These are phyloP conservation scores for Streptanthus diversifolius DNA, from an alignment of 345 rosid species.

Conservation along the genomic window DNA sequence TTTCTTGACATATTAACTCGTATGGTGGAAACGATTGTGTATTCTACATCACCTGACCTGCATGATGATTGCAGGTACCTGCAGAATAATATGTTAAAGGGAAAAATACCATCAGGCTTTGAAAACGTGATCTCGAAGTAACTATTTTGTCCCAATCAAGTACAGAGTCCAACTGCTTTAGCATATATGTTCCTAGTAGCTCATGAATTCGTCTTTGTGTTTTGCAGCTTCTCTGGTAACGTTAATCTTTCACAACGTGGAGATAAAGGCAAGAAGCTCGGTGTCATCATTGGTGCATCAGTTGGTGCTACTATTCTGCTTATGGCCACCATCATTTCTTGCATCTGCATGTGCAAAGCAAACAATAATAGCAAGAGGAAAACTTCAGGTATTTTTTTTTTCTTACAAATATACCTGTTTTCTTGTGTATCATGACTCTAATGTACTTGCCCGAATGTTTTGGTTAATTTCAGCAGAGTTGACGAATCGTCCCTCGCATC, in stretches of 20 bases:
- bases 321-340: conserved; percentile 54
- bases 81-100: conserved; percentile 81
- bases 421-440: not conserved
- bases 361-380: conserved; percentile 39
- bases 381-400: conserved; percentile 22
- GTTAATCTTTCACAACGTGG: conserved; percentile 46
- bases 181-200: not conserved
- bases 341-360: conserved; percentile 50
- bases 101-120: conserved; percentile 64
- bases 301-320: conserved; percentile 77
- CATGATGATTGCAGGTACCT: conserved; percentile 59
- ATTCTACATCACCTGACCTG: conserved; percentile 15
- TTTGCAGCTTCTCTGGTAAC: conserved; percentile 71
- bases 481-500: conserved; percentile 39
- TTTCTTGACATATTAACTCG: not conserved
- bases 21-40: not conserved
- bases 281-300: conserved; percentile 56
- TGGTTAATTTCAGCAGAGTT: conserved; percentile 27
- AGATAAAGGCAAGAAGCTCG: conserved; percentile 45
- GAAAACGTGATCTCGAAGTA: conserved; percentile 60
- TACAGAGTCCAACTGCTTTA: not conserved
- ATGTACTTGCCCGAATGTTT: not conserved
- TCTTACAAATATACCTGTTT: not conserved
- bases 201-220: conserved; percentile 1
- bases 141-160: conserved; percentile 28